A percentile compares a stretch with the other conserved stretches of the same genome.
These are phyloP conservation scores for Veloporphyrellus conicus DNA, from an alignment of 1,284 basidiomycete species.

Conservation along the genomic window DNA sequence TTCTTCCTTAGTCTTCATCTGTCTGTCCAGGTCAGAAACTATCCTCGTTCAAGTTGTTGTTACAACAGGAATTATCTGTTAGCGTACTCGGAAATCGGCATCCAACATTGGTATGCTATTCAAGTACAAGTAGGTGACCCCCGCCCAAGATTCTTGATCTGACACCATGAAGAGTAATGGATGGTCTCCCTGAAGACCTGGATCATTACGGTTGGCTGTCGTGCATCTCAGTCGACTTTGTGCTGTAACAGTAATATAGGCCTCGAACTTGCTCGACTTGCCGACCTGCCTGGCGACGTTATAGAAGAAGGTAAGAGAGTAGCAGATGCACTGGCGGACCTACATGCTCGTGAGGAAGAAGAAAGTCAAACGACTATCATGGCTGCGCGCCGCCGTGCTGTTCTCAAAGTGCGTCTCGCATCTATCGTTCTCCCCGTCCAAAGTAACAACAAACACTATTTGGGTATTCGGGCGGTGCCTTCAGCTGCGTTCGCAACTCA, in stretches of 20 bases:
- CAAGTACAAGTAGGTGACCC: slow-evolving; percentile 65
- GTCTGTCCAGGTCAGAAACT: slow-evolving; percentile 61
- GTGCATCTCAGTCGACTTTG: not conserved
- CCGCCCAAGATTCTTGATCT: not conserved
- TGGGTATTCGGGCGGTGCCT: not conserved
- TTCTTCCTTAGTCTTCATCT: slow-evolving; percentile 63
- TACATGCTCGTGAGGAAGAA: slow-evolving; percentile 56
- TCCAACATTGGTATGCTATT: slow-evolving; percentile 68
- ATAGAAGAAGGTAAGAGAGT: slow-evolving; percentile 59
- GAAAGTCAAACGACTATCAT: slow-evolving; percentile 59
- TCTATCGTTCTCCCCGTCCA: not conserved
- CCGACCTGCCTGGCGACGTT: slow-evolving; percentile 72
- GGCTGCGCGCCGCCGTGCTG: slow-evolving; percentile 58
- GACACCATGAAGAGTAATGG: slow-evolving; percentile 47
- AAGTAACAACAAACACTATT: not conserved
- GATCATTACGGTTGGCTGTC: slow-evolving; percentile 59
- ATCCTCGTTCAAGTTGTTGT: not conserved
- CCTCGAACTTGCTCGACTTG: slow-evolving; percentile 78
- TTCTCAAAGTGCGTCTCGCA: slow-evolving; percentile 54
- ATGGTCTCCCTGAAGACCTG: slow-evolving; percentile 55
- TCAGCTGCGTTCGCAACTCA: slow-evolving; percentile 66
- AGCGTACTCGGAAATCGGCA: slow-evolving; percentile 52
- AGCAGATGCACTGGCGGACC: slow-evolving; percentile 53
- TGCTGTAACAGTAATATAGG: slow-evolving; percentile 41
- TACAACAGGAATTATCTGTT: not conserved